phyloP scores from a whole-genome alignment of 495 filamentous ascomycete species.

The Lentithecium fluviatile region DNA sequence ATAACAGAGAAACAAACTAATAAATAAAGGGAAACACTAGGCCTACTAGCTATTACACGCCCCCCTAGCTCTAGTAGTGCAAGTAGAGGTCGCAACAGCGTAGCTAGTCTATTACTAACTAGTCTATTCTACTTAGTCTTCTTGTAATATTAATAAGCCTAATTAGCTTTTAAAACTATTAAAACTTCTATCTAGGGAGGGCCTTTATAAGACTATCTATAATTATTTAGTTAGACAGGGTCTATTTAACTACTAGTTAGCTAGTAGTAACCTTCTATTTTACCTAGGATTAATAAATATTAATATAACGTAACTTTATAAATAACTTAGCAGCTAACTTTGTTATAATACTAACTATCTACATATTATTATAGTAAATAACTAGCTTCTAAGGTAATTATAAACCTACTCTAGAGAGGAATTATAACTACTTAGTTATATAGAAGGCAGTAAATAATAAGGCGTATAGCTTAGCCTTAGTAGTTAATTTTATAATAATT shows the following conservation, averaged over 20 bases:
- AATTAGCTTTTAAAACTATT: not conserved
- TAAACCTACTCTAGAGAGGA: not conserved
- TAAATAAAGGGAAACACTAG: too few species aligned
- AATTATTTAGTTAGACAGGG: not conserved
- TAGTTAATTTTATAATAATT: not conserved
- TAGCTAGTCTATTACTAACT: too few species aligned
- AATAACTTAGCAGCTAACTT: not conserved
- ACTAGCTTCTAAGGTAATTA: too few species aligned
- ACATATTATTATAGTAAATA: not conserved
- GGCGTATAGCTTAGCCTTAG: not conserved
- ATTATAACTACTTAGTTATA: too few species aligned
- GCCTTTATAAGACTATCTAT: not conserved
- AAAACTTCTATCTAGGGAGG: not conserved
- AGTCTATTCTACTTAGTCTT: too few species aligned
- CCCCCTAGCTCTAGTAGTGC: too few species aligned
- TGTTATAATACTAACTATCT: not conserved
- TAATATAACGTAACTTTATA: not conserved
- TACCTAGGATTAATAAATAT: constrained; percentile 1
- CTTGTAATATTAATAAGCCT: too few species aligned
- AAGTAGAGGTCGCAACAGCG: too few species aligned
- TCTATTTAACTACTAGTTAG: not conserved
- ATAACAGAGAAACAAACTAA: too few species aligned
- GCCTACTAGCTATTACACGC: too few species aligned
- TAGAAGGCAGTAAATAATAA: not conserved
- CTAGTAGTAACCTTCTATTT: not conserved